A percentile compares a stretch with the other conserved stretches of the same genome.
Conservation (phyloP, 2,329 filamentous ascomycete species). For the Cytospora chrysosperma region DNA sequence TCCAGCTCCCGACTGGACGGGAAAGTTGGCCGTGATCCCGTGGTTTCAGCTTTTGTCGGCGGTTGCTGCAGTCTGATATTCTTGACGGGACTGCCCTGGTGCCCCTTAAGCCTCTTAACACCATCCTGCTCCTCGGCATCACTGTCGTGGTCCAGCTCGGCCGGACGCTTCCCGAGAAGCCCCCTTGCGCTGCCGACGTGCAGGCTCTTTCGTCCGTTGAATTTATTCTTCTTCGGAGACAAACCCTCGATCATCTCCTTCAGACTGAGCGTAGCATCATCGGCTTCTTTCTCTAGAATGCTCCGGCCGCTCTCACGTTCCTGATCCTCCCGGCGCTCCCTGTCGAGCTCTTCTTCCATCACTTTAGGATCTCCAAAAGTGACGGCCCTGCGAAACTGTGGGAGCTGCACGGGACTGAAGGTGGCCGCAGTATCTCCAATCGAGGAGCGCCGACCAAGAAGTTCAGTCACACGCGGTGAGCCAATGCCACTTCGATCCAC, state of each 20-base stretch:
- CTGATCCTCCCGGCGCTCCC: slow-evolving; percentile 59
- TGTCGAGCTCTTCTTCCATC: slow-evolving; percentile 63
- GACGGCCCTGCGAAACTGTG: slow-evolving; percentile 45
- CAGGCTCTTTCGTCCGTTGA: slow-evolving; percentile 72
- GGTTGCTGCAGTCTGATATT: slow-evolving; percentile 69
- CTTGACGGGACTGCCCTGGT: slow-evolving; percentile 74
- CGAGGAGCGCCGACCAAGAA: slow-evolving; percentile 69
- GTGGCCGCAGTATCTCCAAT: slow-evolving; percentile 64
- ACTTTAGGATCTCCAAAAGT: slow-evolving; percentile 65
- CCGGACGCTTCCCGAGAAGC: slow-evolving; percentile 70
- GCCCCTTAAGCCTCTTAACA: slow-evolving; percentile 69
- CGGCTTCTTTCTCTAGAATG: slow-evolving; percentile 53
- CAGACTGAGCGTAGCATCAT: slow-evolving; percentile 65
- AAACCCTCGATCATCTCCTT: slow-evolving; percentile 76
- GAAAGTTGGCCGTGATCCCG: slow-evolving; percentile 54
- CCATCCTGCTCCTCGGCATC: slow-evolving; percentile 59
- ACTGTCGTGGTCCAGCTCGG: slow-evolving; percentile 67
- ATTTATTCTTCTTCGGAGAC: slow-evolving; percentile 68
- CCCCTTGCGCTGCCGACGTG: slow-evolving; percentile 73
- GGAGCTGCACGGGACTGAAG: slow-evolving; percentile 57
- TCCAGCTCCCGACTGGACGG: slow-evolving; percentile 49
- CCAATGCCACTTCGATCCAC: slow-evolving; percentile 70
- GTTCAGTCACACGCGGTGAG: slow-evolving; percentile 69
- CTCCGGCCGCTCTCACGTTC: slow-evolving; percentile 59
- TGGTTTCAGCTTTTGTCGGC: slow-evolving; percentile 64